Evolutionary conservation across 2,329 filamentous ascomycete species (phyloP).

Genomic region (Sclerotinia sclerotiorum): DNA sequence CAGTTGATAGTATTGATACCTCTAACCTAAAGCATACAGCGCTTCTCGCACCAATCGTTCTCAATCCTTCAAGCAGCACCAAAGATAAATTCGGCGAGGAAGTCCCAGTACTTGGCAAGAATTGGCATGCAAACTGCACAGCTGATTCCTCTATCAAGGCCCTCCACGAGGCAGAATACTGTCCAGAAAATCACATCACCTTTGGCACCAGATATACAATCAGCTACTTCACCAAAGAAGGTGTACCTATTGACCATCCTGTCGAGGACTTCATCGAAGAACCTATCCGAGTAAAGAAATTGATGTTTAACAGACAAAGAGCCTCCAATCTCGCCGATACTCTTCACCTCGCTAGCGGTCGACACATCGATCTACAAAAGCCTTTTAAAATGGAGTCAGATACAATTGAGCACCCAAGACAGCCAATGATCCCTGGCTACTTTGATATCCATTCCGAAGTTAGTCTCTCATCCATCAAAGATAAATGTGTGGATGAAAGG

Average conservation of each 20-base stretch:
- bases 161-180: not conserved
- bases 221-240: conserved; percentile 8
- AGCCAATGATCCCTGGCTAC: conserved; percentile 37
- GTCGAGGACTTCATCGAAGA: not conserved
- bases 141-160: not conserved
- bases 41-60: conserved; percentile 27
- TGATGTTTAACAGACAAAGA: conserved; percentile 4
- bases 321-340: not conserved
- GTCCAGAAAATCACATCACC: not conserved
- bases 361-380: not conserved
- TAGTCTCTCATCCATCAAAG: not conserved
- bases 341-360: not conserved
- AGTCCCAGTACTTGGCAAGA: not conserved
- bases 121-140: not conserved
- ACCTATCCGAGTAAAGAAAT: not conserved
- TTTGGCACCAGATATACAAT: conserved; percentile 15
- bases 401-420: not conserved
- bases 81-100: conserved; percentile 2
- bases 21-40: not conserved
- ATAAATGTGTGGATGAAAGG: not conserved
- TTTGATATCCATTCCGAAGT: conserved; percentile 41
- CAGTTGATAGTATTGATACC: not conserved
- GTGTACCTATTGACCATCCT: not conserved
- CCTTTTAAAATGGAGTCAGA: not conserved
- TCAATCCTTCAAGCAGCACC: conserved; percentile 34